These are phyloP conservation scores for Conticribra weissflogii DNA, from an alignment of 108 stramenopile species.

Conservation along the genomic window DNA sequence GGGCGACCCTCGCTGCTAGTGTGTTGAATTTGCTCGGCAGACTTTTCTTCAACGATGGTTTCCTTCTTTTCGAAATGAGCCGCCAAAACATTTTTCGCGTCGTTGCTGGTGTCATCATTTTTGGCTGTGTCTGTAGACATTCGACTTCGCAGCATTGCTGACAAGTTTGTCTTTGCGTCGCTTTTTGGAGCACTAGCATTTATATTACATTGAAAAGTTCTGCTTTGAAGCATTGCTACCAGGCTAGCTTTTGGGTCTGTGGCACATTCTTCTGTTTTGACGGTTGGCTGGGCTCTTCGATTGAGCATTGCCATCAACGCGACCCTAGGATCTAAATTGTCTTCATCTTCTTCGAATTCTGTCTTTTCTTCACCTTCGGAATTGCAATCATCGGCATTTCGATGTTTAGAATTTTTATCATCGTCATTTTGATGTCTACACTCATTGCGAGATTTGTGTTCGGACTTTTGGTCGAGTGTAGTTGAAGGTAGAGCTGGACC, in stretches of 20 bases:
- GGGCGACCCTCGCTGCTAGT: conserved; percentile 33
- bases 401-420: too few species aligned
- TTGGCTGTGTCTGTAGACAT: neutral
- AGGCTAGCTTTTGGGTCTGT: neutral
- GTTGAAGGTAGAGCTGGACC: too few species aligned
- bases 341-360: conserved; percentile 11
- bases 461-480: too few species aligned
- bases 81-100: too few species aligned
- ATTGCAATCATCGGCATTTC: too few species aligned
- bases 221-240: neutral
- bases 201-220: neutral
- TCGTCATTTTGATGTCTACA: too few species aligned
- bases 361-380: neutral
- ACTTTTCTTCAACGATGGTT: too few species aligned
- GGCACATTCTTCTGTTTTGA: neutral
- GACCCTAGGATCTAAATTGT: conserved; percentile 39
- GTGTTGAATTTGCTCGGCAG: neutral
- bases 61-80: too few species aligned
- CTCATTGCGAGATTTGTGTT: too few species aligned
- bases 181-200: neutral
- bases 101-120: too few species aligned
- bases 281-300: conserved; percentile 31
- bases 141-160: conserved; percentile 12
- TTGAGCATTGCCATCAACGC: conserved; percentile 66
- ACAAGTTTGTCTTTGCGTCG: conserved; percentile 10